Base-by-base conservation (phyloP, 1,139 yeast genomes). In the Blastobotrys indianensis region DNA sequence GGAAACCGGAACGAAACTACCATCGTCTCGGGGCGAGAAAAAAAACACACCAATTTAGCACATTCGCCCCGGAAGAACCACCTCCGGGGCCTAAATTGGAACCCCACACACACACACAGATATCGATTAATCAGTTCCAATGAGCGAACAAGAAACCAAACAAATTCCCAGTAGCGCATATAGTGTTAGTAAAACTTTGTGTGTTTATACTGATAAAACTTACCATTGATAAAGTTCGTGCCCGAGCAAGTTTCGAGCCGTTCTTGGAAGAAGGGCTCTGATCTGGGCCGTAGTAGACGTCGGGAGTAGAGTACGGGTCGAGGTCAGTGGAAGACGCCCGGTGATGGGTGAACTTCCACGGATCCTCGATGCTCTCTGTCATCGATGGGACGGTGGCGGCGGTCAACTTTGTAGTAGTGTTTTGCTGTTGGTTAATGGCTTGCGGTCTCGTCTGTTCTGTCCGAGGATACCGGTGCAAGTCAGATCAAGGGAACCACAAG, bases 231-330 rank as follows among this genome's bases (percentile, higher is more conserved):
- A 53, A 47, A 7, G 63, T 56, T 33, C 64, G 48, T 10, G 63
- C 53, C 13, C 62, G 51, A 8, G 52, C 51, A n/a, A 55, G 47
- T 20, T 50, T 48, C 39, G 44, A 20, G 16, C 53, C 49, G 46
- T 61, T 66, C 11, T 64, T 61, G 34, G 53, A 49, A n/a, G 75
- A 63, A 2, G 83, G 82, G 54, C 79, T 79, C 2, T 80, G 77
- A 15, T 64, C 66, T 1, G 83, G 80, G 3, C 88, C 86, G 61
- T 85, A 85, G 60, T 85, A 85, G 29, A 74, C 70, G 48, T 84
- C 92, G 0, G 94, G 77, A 12, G 69, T 67, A 13, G 82, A 82
- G 54, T 72, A 81, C 0, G 94, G 94, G 60, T 80, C 84, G 38
- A 68, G 31, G 13, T 43, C 49, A 6, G 30, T 7, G 3, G 49